Base-by-base conservation (phyloP, 768 basidiomycete species). In the Calocybe cyanea region DNA sequence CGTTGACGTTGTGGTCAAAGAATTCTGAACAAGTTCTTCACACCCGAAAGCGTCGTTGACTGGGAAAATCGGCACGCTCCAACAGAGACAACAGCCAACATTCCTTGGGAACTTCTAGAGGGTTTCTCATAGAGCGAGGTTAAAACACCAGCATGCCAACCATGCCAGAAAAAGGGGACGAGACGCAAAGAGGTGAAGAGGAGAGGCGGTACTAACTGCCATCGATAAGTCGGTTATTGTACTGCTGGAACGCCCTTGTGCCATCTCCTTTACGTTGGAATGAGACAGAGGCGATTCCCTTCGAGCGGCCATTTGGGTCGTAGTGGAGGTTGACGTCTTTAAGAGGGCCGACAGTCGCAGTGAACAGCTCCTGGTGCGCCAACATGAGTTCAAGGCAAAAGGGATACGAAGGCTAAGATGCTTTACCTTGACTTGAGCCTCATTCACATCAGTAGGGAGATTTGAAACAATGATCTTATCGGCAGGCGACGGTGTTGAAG, bases 181-280 rank as follows among this genome's bases (percentile, higher is more conserved):
- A 66, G 60, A 69, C 57, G 64, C 63, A 65, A 66, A 66, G 63
- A 64, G 60, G 63, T 63, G 56, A 60, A 55, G 63, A 67, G 64
- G 66, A 69, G 70, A 74, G 76, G 71, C 73, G 81, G 78, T 88
- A 98, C 96, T 92, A 88, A 99, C 96, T 96, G 76, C 93, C 92
- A 86, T 99, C 96, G 82, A 99, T 94, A 72, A 98, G 87, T 65
- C 96, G 87, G 73, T 90, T 91, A 80, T 99, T 92, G 76, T 98
- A 99, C 54, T 90, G 81, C 57, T 87, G 78, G 67, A 84, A 93
- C 2, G 96, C 96, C 76, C 86, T 91, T 63, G 82, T 82, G 48
- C 86, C 96, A 60, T 94, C 92, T 48, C 92, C 94, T 60, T 84
- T 86, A 59, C 78, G 80, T 57, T 75, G 72, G 77, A 98, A 98